Conservation (phyloP, 352 stramenopile species). For the Sclerospora graminicola region DNA sequence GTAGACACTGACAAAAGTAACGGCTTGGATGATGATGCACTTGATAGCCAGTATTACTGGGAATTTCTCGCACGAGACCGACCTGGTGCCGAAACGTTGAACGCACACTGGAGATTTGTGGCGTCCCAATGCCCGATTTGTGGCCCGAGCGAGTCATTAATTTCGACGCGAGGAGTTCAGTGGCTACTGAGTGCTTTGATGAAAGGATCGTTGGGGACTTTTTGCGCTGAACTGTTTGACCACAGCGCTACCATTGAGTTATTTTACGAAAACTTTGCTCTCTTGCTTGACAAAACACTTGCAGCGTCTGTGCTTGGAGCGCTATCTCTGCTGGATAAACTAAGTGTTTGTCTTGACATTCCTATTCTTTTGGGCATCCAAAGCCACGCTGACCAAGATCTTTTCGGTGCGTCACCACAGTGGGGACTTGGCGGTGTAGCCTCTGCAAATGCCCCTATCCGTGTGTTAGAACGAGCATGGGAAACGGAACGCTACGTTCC, state of each 20-base stretch:
- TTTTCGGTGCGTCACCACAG: slow-evolving; percentile 20
- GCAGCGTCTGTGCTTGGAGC: slow-evolving; percentile 42
- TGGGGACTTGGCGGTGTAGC: slow-evolving; percentile 2
- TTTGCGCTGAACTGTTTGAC: slow-evolving; percentile 40
- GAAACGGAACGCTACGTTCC: slow-evolving; percentile 67
- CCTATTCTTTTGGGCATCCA: slow-evolving; percentile 29
- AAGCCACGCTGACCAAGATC: slow-evolving; percentile 35
- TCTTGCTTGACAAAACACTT: slow-evolving; percentile 30
- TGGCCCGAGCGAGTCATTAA: slow-evolving; percentile 42
- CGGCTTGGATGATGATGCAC: slow-evolving; percentile 11
- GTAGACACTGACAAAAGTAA: slow-evolving; percentile 8
- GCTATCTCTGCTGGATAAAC: slow-evolving; percentile 38
- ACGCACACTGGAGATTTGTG: slow-evolving; percentile 56
- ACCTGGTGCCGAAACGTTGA: slow-evolving; percentile 32
- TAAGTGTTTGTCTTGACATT: slow-evolving; percentile 45
- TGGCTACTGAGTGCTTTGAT: slow-evolving; percentile 63
- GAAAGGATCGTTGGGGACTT: slow-evolving; percentile 41
- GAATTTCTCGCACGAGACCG: slow-evolving; percentile 52
- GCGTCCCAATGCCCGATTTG: slow-evolving; percentile 38
- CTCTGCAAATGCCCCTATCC: slow-evolving; percentile 18
- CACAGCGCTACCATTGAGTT: slow-evolving; percentile 28
- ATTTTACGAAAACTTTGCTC: slow-evolving; percentile 44
- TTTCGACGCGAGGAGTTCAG: slow-evolving; percentile 61
- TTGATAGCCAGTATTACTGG: slow-evolving; percentile 54
- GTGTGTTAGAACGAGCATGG: slow-evolving; percentile 59